Percentiles rank a stretch among this genome's conserved stretches.
These are phyloP conservation scores for Fraxinus pennsylvanica DNA, from an alignment of 257 asterid species.

Conservation along the genomic window DNA sequence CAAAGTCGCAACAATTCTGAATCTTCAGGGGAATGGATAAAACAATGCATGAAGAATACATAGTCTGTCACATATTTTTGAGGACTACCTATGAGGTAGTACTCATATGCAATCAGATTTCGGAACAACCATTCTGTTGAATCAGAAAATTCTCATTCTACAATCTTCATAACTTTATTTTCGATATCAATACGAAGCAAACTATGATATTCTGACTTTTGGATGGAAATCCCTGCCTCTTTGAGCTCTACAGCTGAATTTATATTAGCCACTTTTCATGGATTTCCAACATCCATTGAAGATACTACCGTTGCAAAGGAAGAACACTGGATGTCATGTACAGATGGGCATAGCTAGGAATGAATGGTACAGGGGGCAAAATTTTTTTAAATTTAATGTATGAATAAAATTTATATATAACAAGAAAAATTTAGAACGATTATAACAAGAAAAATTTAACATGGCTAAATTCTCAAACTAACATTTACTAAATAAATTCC, in stretches of 20 bases:
- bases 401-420: too few species aligned
- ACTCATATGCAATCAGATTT: conserved; percentile 18
- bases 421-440: too few species aligned
- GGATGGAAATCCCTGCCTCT: conserved; percentile 20
- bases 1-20: neutral
- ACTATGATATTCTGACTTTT: neutral
- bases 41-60: conserved; percentile 1
- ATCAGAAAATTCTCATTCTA: neutral
- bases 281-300: too few species aligned
- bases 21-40: conserved; percentile 17
- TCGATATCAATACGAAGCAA: neutral
- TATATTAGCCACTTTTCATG: too few species aligned
- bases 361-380: too few species aligned
- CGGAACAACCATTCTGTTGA: conserved; percentile 13
- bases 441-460: too few species aligned
- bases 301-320: too few species aligned
- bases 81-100: neutral
- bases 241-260: conserved; percentile 18
- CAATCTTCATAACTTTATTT: neutral
- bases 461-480: too few species aligned
- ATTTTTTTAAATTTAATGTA: too few species aligned
- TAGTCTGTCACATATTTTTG: conserved; percentile 14
- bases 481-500: too few species aligned
- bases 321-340: neutral
- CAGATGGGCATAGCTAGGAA: neutral